These are phyloP conservation scores for Sisymbrium altissimum DNA, from an alignment of 345 rosid genomes.

Conservation along the genomic window DNA sequence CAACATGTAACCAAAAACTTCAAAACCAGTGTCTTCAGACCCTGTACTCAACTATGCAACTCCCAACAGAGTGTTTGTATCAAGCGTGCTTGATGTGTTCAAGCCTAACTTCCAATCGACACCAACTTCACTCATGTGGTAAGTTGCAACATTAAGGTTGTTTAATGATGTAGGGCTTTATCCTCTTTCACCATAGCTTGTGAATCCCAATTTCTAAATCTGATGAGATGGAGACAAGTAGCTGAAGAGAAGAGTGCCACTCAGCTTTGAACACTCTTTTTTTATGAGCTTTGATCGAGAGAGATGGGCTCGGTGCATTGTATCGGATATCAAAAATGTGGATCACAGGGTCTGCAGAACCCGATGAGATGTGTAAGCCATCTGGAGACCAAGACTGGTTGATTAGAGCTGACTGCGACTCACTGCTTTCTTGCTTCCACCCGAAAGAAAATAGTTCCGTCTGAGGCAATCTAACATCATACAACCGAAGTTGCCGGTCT, in stretches of 20 bases:
- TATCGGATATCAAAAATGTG: slow-evolving; percentile 37
- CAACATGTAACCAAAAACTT: not conserved
- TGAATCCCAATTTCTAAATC: slow-evolving; percentile 35
- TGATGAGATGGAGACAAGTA: slow-evolving; percentile 36
- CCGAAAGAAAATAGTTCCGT: slow-evolving; percentile 36
- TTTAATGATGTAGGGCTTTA: not conserved
- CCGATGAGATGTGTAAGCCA: slow-evolving; percentile 35
- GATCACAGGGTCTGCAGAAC: slow-evolving; percentile 36
- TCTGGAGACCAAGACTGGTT: slow-evolving; percentile 40
- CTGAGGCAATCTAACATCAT: slow-evolving; percentile 35
- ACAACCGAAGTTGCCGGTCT: slow-evolving; percentile 33
- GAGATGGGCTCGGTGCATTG: slow-evolving; percentile 28
- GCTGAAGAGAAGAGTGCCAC: slow-evolving; percentile 32
- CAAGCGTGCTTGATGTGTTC: not conserved
- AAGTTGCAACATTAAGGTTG: not conserved
- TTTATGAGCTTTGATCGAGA: slow-evolving; percentile 29
- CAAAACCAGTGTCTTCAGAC: not conserved
- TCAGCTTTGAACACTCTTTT: slow-evolving; percentile 40
- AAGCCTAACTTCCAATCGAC: not conserved
- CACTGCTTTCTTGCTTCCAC: slow-evolving; percentile 41
- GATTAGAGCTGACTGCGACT: slow-evolving; percentile 31
- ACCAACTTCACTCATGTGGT: not conserved
- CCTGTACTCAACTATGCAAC: not conserved
- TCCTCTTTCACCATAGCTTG: slow-evolving; percentile 26
- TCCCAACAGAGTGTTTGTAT: not conserved